Conservation (phyloP, 768 basidiomycete species). For the Leccinum arenicola region DNA sequence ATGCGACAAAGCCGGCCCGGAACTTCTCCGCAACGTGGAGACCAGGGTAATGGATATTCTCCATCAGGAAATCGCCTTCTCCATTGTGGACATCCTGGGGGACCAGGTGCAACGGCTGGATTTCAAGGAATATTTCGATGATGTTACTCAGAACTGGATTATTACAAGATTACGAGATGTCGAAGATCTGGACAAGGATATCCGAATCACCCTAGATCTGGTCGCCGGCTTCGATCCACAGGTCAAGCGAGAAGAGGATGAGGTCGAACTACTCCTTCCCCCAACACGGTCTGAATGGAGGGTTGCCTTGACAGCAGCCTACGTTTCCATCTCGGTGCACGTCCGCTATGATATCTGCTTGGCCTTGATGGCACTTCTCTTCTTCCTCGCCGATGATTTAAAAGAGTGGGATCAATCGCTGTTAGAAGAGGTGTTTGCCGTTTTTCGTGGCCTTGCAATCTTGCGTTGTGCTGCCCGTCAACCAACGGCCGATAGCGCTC, state of each 20-base stretch:
- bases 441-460: conserved; percentile 77
- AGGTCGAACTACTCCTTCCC: conserved; percentile 52
- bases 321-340: conserved; percentile 57
- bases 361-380: conserved; percentile 60
- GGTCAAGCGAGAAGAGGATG: conserved; percentile 76
- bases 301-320: conserved; percentile 59
- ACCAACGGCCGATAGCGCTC: conserved; percentile 42
- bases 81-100: conserved; percentile 69
- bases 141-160: conserved; percentile 60
- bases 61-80: conserved; percentile 76
- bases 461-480: conserved; percentile 59
- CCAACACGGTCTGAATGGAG: conserved; percentile 60
- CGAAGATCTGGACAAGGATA: conserved; percentile 52
- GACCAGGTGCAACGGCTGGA: conserved; percentile 57
- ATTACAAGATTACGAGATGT: conserved; percentile 55
- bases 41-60: conserved; percentile 57
- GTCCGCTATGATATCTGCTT: conserved; percentile 77
- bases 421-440: conserved; percentile 71
- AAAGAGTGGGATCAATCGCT: conserved; percentile 61
- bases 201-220: conserved; percentile 59
- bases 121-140: conserved; percentile 57
- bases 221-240: conserved; percentile 68
- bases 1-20: conserved; percentile 57
- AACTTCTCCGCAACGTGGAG: conserved; percentile 56
- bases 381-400: conserved; percentile 68